A percentile compares a stretch with the other conserved stretches of the same genome.
phyloP scores from a whole-genome alignment of 2,329 filamentous ascomycete species.

The Alternaria triticimaculans region DNA sequence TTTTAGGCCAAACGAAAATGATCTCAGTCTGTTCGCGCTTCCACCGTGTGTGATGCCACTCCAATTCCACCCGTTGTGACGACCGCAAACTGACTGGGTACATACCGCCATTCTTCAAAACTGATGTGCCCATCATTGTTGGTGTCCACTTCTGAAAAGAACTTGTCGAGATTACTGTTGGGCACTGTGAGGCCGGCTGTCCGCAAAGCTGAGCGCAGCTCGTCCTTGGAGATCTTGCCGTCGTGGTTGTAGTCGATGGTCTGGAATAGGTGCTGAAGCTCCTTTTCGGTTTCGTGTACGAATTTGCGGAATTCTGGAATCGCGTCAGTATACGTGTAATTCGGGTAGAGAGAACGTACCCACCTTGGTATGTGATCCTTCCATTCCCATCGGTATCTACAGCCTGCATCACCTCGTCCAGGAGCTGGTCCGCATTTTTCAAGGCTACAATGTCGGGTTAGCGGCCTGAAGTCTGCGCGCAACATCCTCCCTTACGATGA shows the following conservation, averaged over 20 bases:
- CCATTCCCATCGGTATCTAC: conserved; percentile 90
- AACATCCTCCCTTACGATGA: conserved; percentile 71
- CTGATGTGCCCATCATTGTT: conserved; percentile 87
- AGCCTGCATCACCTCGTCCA: conserved; percentile 78
- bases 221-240: conserved; percentile 84
- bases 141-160: conserved; percentile 88
- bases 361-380: conserved; percentile 88
- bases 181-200: conserved; percentile 80
- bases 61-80: not conserved
- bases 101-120: conserved; percentile 96
- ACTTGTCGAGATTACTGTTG: conserved; percentile 76
- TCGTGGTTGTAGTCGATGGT: conserved; percentile 86
- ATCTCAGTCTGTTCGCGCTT: not conserved
- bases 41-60: not conserved
- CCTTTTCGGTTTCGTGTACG: conserved; percentile 83
- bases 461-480: conserved; percentile 9
- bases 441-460: conserved; percentile 61
- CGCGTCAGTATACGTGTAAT: conserved; percentile 21
- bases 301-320: conserved; percentile 83
- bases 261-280: conserved; percentile 81
- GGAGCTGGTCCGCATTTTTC: conserved; percentile 89
- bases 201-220: conserved; percentile 80
- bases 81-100: not conserved
- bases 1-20: not conserved
- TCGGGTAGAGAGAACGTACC: conserved; percentile 17